Evolutionary conservation across 768 basidiomycete species (phyloP), one percentile per base, ranked within the genome.

Genomic region (Exidia glandulosa): DNA sequence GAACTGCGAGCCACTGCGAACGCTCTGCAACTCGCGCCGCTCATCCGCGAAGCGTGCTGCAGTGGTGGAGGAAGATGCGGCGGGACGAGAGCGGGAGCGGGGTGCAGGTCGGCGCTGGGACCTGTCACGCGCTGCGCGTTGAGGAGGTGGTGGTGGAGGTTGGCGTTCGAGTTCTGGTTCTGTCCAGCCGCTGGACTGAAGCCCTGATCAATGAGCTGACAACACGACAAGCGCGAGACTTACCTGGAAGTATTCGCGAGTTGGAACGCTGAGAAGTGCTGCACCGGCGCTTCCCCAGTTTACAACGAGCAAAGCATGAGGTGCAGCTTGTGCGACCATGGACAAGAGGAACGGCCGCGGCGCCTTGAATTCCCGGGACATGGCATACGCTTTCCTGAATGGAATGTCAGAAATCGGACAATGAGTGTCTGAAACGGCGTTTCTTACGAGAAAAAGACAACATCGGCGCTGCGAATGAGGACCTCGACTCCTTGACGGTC

Each of bases 231-330:
- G n/a, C n/a, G n/a, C n/a, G n/a, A n/a, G n/a, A n/a, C n/a, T n/a
- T n/a, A n/a, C n/a, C n/a, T n/a, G 90, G 68, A 90, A 88, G 70
- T 92, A 93, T 65, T 93, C 90, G 64, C 81, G 80, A 0, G 90
- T 91, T 0, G 90, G 90, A 6, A 92, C 71, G 16, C 87, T 89
- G 58, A 92, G 78, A 3, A 88, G 84, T 0, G 90, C 90, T 1
- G 86, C 87, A 12, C 90, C 90, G 55, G 88, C 86, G 27, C 77
- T 75, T 5, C 89, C 89, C 80, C 90, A 91, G 66, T 91, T 77
- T 2, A 85, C 88, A 29, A 93, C 79, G n/a, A 92, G 83, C 0
- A 93, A 76, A 0, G 89, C 84, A 65, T 92, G 90, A 0, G 85
- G 77, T 2, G 88, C 78, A 0, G 83, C 88, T 33, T 80, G 78